These are phyloP conservation scores for Pseudotsuga menziesii DNA, from an alignment of 75 land plant species.

Conservation along the genomic window DNA sequence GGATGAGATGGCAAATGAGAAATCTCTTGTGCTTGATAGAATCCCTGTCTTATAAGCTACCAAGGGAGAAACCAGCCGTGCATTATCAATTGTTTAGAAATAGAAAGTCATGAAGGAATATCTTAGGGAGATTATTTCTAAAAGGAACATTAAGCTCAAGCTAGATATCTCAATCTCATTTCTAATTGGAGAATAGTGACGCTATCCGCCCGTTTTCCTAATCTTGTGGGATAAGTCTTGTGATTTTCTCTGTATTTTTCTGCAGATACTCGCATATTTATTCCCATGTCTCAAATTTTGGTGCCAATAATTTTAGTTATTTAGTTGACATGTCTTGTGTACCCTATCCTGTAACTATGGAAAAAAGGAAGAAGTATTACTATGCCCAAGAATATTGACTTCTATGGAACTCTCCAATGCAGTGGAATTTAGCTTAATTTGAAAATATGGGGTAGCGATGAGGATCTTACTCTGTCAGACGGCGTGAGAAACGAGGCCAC, in stretches of 20 bases:
- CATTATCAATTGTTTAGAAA: too few relatives aligned
- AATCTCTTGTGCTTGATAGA: too few relatives aligned
- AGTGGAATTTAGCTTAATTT: not conserved
- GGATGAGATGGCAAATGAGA: too few relatives aligned
- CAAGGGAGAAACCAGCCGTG: too few relatives aligned
- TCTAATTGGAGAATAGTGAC: too few relatives aligned
- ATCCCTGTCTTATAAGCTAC: too few relatives aligned
- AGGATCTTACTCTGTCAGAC: slow-evolving; percentile 36
- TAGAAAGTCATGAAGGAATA: too few relatives aligned
- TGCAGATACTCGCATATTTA: not conserved
- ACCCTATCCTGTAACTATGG: not conserved
- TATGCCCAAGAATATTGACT: not conserved
- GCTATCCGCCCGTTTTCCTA: too few relatives aligned
- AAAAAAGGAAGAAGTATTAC: not conserved
- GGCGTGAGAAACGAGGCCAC: slow-evolving; percentile 39
- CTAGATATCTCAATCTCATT: too few relatives aligned
- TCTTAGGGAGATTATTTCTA: too few relatives aligned
- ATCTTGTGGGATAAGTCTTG: not conserved
- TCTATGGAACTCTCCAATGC: not conserved
- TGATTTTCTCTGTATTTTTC: not conserved
- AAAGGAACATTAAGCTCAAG: too few relatives aligned
- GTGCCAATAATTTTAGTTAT: not conserved
- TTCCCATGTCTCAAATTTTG: not conserved
- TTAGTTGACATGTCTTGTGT: not conserved
- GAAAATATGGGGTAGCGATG: not conserved